Conservation (phyloP, 768 basidiomycete genomes). For the Crepidotus variabilis region DNA sequence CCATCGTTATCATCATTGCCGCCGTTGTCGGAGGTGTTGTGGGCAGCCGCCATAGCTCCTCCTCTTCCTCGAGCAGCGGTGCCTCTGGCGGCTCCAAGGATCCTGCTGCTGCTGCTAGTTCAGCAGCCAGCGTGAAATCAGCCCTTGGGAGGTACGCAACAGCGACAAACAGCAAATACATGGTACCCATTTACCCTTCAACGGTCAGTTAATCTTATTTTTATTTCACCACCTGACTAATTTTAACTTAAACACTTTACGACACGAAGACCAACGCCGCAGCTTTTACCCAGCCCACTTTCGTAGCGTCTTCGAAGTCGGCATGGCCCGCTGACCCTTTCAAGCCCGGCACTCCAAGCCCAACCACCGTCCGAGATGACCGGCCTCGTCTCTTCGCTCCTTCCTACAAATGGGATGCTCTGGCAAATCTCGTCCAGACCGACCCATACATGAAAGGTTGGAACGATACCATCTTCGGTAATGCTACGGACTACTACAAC, state of each 20-base stretch:
- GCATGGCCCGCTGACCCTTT: constrained; percentile 84
- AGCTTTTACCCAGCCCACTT: constrained; percentile 68
- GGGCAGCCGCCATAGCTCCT: constrained; percentile 55
- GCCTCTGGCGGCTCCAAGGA: constrained; percentile 33
- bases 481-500: constrained; percentile 73
- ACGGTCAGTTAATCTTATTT: constrained; percentile 56
- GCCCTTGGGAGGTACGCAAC: constrained; percentile 69
- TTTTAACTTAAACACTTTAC: neutral
- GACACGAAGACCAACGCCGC: constrained; percentile 66
- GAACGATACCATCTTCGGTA: constrained; percentile 89
- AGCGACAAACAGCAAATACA: constrained; percentile 73
- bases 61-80: constrained; percentile 33
- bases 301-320: constrained; percentile 48
- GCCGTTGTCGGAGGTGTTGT: constrained; percentile 79
- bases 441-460: constrained; percentile 86
- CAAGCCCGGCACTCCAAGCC: constrained; percentile 56
- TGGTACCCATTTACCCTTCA: constrained; percentile 84
- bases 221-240: neutral
- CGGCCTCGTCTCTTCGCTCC: constrained; percentile 93
- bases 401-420: constrained; percentile 83
- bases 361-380: constrained; percentile 63
- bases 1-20: constrained; percentile 57
- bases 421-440: constrained; percentile 69
- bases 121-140: constrained; percentile 55
- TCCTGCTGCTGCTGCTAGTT: constrained; percentile 45